Conservation (phyloP, 179 eudicot species). For the Beta macrorhiza region DNA sequence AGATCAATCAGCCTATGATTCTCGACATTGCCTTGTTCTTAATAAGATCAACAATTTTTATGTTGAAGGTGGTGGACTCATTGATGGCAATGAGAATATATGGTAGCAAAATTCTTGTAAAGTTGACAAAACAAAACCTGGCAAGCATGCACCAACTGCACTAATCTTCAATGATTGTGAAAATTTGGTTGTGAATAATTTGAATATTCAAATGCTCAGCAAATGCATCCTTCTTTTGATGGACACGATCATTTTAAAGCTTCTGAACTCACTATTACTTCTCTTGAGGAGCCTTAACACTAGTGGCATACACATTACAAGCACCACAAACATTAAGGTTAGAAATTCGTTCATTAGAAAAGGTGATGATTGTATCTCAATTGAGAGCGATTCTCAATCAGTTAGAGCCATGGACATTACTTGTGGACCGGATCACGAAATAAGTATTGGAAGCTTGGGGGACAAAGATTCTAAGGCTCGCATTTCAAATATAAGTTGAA, state of each 20-base stretch:
- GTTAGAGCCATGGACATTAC: constrained; percentile 40
- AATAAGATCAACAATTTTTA: too few relatives aligned
- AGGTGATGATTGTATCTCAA: constrained; percentile 85
- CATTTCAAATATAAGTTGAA: too few relatives aligned
- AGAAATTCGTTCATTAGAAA: constrained; percentile 35
- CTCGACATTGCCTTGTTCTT: too few relatives aligned
- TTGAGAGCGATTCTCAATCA: constrained; percentile 51
- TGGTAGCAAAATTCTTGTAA: too few relatives aligned
- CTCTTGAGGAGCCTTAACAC: constrained; percentile 76
- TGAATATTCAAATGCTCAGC: constrained; percentile 35
- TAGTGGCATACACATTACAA: constrained; percentile 63
- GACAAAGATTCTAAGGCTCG: too few relatives aligned
- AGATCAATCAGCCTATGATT: too few relatives aligned
- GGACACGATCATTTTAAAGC: constrained; percentile 13
- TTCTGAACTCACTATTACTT: constrained; percentile 19
- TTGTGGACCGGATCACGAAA: constrained; percentile 84
- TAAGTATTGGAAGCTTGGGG: too few relatives aligned
- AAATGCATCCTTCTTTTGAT: constrained; percentile 31
- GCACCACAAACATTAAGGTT: constrained; percentile 20
- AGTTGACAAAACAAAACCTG: too few relatives aligned
- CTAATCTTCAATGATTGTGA: constrained; percentile 25
- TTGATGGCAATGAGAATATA: too few relatives aligned
- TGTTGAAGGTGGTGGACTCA: too few relatives aligned
- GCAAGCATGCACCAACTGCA: constrained; percentile 3
- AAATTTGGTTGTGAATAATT: constrained; percentile 22